Conservation (phyloP, 331 rosid genomes). For the Saraca asoca region DNA sequence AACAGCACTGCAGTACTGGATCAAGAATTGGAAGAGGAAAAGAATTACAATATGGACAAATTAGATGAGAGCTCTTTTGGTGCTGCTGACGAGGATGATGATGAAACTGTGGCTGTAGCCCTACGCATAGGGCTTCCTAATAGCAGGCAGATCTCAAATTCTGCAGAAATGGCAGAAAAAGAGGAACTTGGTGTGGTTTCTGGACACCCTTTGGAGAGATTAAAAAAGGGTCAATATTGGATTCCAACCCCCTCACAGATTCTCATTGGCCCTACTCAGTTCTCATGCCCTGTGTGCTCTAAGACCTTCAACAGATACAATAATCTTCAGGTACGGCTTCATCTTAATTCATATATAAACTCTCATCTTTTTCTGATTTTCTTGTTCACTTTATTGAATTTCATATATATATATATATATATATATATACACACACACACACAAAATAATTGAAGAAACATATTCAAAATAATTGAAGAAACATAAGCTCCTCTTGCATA, state of each 20-base stretch:
- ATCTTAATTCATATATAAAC: neutral
- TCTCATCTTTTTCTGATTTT: neutral
- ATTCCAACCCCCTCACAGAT: constrained; percentile 91
- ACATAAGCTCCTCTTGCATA: too few species aligned
- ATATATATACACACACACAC: too few species aligned
- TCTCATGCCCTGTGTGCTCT: constrained; percentile 76
- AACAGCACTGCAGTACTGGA: neutral
- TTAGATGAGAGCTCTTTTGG: too few species aligned
- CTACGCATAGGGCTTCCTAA: constrained; percentile 68
- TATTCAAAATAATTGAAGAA: too few species aligned
- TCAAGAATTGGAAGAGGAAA: constrained; percentile 5
- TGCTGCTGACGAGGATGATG: constrained; percentile 1
- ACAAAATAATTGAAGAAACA: too few species aligned
- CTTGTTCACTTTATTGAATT: neutral
- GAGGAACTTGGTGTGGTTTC: constrained; percentile 38
- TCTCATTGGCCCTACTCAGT: constrained; percentile 85
- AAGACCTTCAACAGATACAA: constrained; percentile 92
- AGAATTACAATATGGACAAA: neutral
- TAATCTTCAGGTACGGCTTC: constrained; percentile 67
- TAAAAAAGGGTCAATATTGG: constrained; percentile 75
- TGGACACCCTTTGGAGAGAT: constrained; percentile 45
- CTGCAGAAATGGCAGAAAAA: constrained; percentile 40
- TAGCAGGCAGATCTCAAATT: constrained; percentile 2
- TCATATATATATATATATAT: too few species aligned
- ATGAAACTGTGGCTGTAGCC: constrained; percentile 46